Evolutionary conservation across 176 grass and related monocot species (phyloP), one percentile per base, ranked within the genome.

Genomic region (Neostapfia colusana): DNA sequence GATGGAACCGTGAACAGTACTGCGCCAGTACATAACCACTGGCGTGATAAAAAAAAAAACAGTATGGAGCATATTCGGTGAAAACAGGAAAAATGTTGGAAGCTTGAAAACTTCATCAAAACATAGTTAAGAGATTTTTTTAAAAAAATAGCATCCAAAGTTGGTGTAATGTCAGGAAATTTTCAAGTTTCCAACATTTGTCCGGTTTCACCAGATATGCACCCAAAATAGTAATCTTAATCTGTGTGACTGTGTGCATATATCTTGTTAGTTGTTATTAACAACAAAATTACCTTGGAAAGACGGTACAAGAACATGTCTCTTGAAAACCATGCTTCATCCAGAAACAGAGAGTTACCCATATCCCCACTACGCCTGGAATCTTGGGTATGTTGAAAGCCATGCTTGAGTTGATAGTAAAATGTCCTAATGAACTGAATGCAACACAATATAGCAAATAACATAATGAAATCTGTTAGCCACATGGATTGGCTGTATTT

Each of bases 241-340:
- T 25, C 20, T 8, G 2, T 38, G 58, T 27, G 20, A n/a, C n/a
- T n/a, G n/a, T n/a, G n/a, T n/a, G n/a, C 31, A 56, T 15, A 63
- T 70, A 65, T 59, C 10, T 1, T 72, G 41, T 13, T 48, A 48
- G 11, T 17, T 72, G 18, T 4, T 78, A 5, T 66, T 73, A 54
- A 41, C 27, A 20, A 56, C 3, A 87, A 78, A 86, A 86, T 73
- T 90, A 98, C 95, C 95, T 94, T 98, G 50, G 88, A 94, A 82
- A 93, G 82, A 50, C 25, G 87, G 26, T 88, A 98, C 9, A 98
- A 67, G 83, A 98, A 93, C 67, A 86, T 71, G 38, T 98, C 91
- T 45, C 71, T 97, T 56, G 84, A 92, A 57, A 90, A 90, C 91
- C 95, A 98, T 69, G 72, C 84, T 80, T 98, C 95, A 66, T 98